Evolutionary conservation across 208 protist genomes (phyloP).

Genomic region (Leishmania turanica): DNA sequence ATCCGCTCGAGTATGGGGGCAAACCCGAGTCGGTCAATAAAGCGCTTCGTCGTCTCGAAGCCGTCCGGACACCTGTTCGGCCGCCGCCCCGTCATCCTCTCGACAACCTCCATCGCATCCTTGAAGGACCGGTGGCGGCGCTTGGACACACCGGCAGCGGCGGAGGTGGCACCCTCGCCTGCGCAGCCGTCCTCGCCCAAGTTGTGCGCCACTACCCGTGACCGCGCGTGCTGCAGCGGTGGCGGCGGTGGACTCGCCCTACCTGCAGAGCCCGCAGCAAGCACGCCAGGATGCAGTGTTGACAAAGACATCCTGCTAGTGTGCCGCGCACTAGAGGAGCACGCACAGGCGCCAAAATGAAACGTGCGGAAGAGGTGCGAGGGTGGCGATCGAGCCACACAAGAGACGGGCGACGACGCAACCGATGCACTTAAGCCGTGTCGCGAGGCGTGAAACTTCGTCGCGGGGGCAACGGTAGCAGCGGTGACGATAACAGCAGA

Average conservation of each 20-base stretch:
- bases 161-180: not conserved
- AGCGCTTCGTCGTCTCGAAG: slow-evolving; percentile 78
- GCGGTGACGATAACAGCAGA: not conserved
- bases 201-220: slow-evolving; percentile 13
- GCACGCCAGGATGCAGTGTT: slow-evolving; percentile 37
- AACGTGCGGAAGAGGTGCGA: not conserved
- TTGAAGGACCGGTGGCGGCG: slow-evolving; percentile 55
- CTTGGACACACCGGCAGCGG: not conserved
- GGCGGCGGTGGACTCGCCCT: not conserved
- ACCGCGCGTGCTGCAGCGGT: not conserved
- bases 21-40: slow-evolving; percentile 91
- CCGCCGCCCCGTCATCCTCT: slow-evolving; percentile 48
- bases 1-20: slow-evolving; percentile 90
- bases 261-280: not conserved
- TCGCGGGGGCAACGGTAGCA: not conserved
- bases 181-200: slow-evolving; percentile 24
- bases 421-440: not conserved
- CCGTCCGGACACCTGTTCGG: slow-evolving; percentile 79
- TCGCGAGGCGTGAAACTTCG: not conserved
- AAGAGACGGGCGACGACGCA: not conserved
- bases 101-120: slow-evolving; percentile 58
- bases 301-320: slow-evolving; percentile 24
- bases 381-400: not conserved
- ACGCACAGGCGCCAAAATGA: not conserved
- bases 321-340: not conserved